Evolutionary conservation across 495 filamentous ascomycete genomes (phyloP), one percentile per base, ranked within the genome.

Genomic region (Acidiella bohemica): DNA sequence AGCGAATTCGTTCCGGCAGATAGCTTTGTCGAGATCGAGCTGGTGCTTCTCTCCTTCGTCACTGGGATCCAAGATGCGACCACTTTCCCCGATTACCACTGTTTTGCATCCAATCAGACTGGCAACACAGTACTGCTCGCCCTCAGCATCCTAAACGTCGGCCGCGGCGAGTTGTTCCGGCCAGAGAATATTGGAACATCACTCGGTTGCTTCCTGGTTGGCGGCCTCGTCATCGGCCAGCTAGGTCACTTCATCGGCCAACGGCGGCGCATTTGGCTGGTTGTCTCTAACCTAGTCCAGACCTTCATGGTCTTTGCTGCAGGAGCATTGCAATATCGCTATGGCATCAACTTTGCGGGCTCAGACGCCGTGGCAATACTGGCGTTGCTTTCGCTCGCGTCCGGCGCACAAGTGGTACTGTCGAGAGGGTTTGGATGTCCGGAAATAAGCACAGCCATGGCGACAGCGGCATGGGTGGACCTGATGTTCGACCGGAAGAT

Each of bases 401-500:
- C 72, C 0, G 74, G 74, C 1, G 65, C 59, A 7, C 75, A 77
- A 51, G 74, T 79, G 0, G 73, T 72, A n/a, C 64, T 72, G 61
- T 62, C 61, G 4, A 59, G 74, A 8, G 56, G 61, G 7, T 51
- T 79, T 40, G 56, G 64, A 31, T 66, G 75, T 56, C 70, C 71
- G 4, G 72, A 79, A 50, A 79, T 78, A 20, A 73, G 62, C 19
- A 78, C 75, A n/a, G 74, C 74, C 2, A 78, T 77, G 73, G 75
- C 74, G 1, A 79, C 74, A 19, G 72, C 75, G 5, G 72, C 74
- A 2, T 77, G 70, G 63, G 55, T 79, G 5, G 74, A 77, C 44
- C 43, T 79, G 20, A 54, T 76, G 18, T 67, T 78, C 32, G 73
- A 78, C 51, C 60, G 57, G 10, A 39, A 56, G 0, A 44, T 79